Conservation (phyloP, 2,329 filamentous ascomycete species). For the Orbilia javanica region DNA sequence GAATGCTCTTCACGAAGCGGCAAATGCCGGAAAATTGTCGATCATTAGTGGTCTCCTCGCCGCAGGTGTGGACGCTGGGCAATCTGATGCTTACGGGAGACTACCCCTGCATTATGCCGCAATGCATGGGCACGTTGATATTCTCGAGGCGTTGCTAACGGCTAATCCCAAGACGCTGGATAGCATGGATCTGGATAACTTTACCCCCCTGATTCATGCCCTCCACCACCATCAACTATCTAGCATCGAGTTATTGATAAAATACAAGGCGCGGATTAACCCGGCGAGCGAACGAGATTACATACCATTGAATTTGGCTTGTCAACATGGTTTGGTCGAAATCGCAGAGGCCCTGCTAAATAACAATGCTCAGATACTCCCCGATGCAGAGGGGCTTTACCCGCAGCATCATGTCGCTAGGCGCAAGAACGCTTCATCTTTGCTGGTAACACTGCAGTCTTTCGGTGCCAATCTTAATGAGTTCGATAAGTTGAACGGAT, state of each 20-base stretch:
- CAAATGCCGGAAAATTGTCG: conserved; percentile 87
- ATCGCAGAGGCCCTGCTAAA: conserved; percentile 88
- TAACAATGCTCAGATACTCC: conserved; percentile 82
- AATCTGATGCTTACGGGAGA: conserved; percentile 91
- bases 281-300: conserved; percentile 89
- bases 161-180: conserved; percentile 82
- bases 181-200: conserved; percentile 94
- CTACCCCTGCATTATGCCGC: conserved; percentile 96
- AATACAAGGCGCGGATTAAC: conserved; percentile 84
- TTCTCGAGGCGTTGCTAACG: conserved; percentile 80
- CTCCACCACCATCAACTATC: conserved; percentile 88
- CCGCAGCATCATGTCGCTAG: conserved; percentile 97
- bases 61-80: conserved; percentile 79
- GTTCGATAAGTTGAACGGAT: conserved; percentile 93
- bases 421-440: conserved; percentile 82
- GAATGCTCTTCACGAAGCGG: conserved; percentile 95
- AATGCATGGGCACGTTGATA: conserved; percentile 89
- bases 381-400: conserved; percentile 94
- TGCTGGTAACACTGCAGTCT: conserved; percentile 82
- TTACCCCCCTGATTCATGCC: conserved; percentile 92
- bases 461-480: conserved; percentile 93
- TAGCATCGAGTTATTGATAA: conserved; percentile 83
- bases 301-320: conserved; percentile 92
- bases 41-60: conserved; percentile 82
- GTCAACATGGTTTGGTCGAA: conserved; percentile 87